These are phyloP conservation scores for Gaeumannomyces tritici DNA, from an alignment of 2,329 filamentous ascomycete species.

Conservation along the genomic window DNA sequence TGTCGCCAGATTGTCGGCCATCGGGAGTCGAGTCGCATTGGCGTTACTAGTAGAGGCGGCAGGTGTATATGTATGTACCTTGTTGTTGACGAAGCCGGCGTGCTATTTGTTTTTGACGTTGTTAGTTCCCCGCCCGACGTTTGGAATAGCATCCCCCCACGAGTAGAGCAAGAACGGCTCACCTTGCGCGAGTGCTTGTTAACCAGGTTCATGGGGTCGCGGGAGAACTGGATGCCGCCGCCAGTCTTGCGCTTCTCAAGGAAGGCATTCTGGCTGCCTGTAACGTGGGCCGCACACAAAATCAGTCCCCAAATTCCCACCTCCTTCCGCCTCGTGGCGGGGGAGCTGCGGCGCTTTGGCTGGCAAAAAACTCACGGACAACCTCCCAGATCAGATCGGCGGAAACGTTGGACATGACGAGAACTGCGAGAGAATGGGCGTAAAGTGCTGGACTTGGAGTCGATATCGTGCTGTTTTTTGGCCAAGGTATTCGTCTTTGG, in stretches of 20 bases:
- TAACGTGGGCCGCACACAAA: constrained; percentile 6
- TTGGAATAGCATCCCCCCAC: not conserved
- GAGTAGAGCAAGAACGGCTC: constrained; percentile 10
- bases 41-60: not conserved
- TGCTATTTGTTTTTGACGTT: constrained; percentile 43
- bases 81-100: constrained; percentile 86
- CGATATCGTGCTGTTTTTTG: not conserved
- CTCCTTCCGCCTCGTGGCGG: not conserved
- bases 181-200: constrained; percentile 93
- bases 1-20: not conserved
- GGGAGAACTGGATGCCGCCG: constrained; percentile 83
- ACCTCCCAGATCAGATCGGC: constrained; percentile 91
- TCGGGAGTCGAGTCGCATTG: constrained; percentile 11
- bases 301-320: constrained; percentile 7
- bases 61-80: constrained; percentile 48
- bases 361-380: constrained; percentile 62
- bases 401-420: constrained; percentile 69
- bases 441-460: constrained; percentile 11
- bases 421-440: constrained; percentile 17
- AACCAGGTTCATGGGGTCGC: constrained; percentile 84
- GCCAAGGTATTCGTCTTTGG: constrained; percentile 1
- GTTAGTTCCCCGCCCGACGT: not conserved
- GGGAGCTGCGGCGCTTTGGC: not conserved
- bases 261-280: constrained; percentile 82
- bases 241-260: constrained; percentile 79